Base-by-base conservation (phyloP, 2,329 filamentous ascomycete species). In the Leptosphaerulina australis region DNA sequence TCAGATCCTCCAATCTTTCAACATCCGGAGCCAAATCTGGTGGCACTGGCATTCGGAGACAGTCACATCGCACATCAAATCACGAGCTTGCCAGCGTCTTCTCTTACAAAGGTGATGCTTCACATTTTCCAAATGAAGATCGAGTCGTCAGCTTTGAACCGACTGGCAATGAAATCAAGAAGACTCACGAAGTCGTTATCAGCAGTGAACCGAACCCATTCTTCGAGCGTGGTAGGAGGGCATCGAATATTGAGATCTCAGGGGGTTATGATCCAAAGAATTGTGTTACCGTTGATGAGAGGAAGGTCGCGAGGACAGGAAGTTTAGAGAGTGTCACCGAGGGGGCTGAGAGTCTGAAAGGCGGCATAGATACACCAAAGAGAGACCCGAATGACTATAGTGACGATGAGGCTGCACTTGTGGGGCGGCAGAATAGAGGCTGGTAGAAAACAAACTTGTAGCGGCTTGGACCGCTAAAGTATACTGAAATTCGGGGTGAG, bases 101-200 rank as follows among this genome's bases (percentile, higher is more conserved):
- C 17, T 59, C 57, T 3, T 64, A 63, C 38, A 55, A 50, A 14
- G 55, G 46, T 24, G 56, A 60, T 12, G 24, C 14, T 8, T 31
- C 41, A 5, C 56, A 61, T 24, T 49, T 25, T 20, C 15, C 20
- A 3, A 36, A 36, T 2, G 24, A 29, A 24, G 51, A 61, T 2
- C 56, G 63, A 33, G 30, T 50, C 10, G 31, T 58, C 26, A 60
- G 57, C 44, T 67, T 69, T 24, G 38, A 52, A 4, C 63, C 64
- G 1, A 59, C 39, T 3, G 65, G 57, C 18, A 68, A 62, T 25
- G 64, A 68, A 26, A 69, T 69, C 51, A 69, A 68, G 44, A 60
- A 62, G 34, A 69, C 66, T 2, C 56, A 59, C n/a, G 64, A 68
- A 52, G 55, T 68, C 31, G 53, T 56, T 7, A 45, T 69, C 15